phyloP scores from a whole-genome alignment of 1,284 basidiomycete species.

The Ceratobasidium sp. region DNA sequence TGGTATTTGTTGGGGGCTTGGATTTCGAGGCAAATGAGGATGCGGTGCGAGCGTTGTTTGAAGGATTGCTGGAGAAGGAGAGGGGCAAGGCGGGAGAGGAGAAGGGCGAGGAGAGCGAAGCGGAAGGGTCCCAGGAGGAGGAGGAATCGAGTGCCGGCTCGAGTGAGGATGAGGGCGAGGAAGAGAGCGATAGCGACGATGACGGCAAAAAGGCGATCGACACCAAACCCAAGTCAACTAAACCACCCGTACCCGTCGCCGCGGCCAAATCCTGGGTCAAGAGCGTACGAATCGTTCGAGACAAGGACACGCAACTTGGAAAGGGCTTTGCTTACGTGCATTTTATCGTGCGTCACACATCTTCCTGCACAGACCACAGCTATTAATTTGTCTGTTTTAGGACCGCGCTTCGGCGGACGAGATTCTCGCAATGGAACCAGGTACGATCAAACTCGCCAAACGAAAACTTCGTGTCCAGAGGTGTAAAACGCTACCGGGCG shows the following conservation, averaged over 20 bases:
- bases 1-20: conserved; percentile 90
- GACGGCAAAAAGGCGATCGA: conserved; percentile 33
- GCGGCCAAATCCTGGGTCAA: conserved; percentile 68
- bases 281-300: conserved; percentile 85
- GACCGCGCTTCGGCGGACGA: conserved; percentile 90
- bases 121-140: conserved; percentile 45
- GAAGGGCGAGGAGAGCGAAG: conserved; percentile 61
- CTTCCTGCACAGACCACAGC: conserved; percentile 2
- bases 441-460: conserved; percentile 86
- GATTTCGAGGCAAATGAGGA: conserved; percentile 94
- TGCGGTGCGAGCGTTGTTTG: conserved; percentile 86
- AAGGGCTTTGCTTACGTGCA: conserved; percentile 97
- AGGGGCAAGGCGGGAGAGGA: conserved; percentile 55
- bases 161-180: conserved; percentile 41
- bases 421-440: conserved; percentile 74
- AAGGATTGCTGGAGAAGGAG: conserved; percentile 77
- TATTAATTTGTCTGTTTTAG: conserved; percentile 53
- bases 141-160: conserved; percentile 38
- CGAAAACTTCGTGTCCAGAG: conserved; percentile 85
- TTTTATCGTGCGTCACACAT: conserved; percentile 68
- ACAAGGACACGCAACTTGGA: conserved; percentile 93
- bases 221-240: conserved; percentile 37
- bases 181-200: conserved; percentile 44
- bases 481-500: conserved; percentile 66
- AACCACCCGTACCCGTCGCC: background rate